Conservation (phyloP, 768 basidiomycete genomes). For the Tubosaeta brunneosetosa region DNA sequence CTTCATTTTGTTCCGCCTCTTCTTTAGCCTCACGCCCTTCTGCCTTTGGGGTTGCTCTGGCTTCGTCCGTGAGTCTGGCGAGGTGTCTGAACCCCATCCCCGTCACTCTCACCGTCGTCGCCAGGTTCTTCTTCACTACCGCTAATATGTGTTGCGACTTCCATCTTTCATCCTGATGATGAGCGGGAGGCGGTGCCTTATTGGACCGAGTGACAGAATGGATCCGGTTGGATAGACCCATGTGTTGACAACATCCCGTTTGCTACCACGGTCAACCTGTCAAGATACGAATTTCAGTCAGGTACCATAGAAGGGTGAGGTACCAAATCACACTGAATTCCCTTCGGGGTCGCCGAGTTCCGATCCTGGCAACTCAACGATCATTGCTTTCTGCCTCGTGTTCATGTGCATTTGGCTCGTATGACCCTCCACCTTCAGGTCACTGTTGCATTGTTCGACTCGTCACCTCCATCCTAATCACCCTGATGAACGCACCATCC, state of each 20-base stretch:
- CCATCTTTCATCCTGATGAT: constrained; percentile 8
- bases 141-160: constrained; percentile 14
- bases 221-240: constrained; percentile 75
- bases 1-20: constrained; percentile 24
- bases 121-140: neutral
- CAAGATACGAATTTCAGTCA: constrained; percentile 3
- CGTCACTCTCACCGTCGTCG: constrained; percentile 24
- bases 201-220: constrained; percentile 45
- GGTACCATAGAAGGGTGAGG: neutral
- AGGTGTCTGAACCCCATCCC: constrained; percentile 31
- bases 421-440: constrained; percentile 12
- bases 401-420: neutral
- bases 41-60: constrained; percentile 20
- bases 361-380: constrained; percentile 73
- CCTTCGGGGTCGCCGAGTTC: constrained; percentile 64
- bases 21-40: constrained; percentile 22
- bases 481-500: constrained; percentile 45
- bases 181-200: constrained; percentile 2
- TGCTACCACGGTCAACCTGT: constrained; percentile 70
- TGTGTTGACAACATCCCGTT: constrained; percentile 91
- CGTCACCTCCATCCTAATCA: constrained; percentile 18
- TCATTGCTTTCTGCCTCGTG: constrained; percentile 51
- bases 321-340: constrained; percentile 87
- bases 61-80: constrained; percentile 28
- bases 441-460: constrained; percentile 5